These are phyloP conservation scores for Colletotrichum tropicale DNA, from an alignment of 2,329 filamentous ascomycete genomes.

Conservation along the genomic window DNA sequence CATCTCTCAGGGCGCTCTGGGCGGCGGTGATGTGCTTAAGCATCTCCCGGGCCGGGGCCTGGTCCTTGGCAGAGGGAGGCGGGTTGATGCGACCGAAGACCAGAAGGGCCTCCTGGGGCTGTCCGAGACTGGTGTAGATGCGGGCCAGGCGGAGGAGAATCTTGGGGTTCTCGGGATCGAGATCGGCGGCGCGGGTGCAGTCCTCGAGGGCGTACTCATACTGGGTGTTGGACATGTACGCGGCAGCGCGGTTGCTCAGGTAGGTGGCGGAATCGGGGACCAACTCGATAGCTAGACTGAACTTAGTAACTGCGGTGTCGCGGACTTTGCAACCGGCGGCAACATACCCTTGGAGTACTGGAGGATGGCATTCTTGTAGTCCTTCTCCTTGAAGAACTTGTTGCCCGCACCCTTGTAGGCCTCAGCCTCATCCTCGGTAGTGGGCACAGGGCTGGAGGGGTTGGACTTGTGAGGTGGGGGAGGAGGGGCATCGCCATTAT, in stretches of 20 bases:
- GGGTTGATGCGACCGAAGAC: constrained; percentile 83
- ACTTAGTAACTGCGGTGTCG: background rate
- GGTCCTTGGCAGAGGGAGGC: constrained; percentile 83
- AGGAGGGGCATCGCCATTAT: constrained; percentile 59
- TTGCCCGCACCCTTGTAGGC: constrained; percentile 92
- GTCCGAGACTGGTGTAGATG: constrained; percentile 86
- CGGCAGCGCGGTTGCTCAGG: constrained; percentile 92
- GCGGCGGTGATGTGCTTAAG: constrained; percentile 80
- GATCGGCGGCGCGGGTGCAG: constrained; percentile 78
- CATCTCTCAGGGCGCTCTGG: constrained; percentile 74
- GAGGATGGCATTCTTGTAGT: constrained; percentile 85
- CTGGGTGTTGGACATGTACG: constrained; percentile 85
- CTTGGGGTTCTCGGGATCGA: constrained; percentile 87
- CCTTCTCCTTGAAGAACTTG: constrained; percentile 94
- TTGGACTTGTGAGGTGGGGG: constrained; percentile 76
- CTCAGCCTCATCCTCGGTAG: constrained; percentile 78
- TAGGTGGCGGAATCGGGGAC: constrained; percentile 88
- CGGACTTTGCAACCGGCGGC: background rate
- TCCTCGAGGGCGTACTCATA: constrained; percentile 85
- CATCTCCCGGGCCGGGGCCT: constrained; percentile 84
- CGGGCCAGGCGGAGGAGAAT: constrained; percentile 86
- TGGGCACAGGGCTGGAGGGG: constrained; percentile 61
- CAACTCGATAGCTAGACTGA: constrained; percentile 79
- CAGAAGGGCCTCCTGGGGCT: constrained; percentile 83
- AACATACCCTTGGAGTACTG: constrained; percentile 91